These are phyloP conservation scores for Mortierella sp. DNA, from an alignment of 371 early-diverging fungal species.

Conservation along the genomic window DNA sequence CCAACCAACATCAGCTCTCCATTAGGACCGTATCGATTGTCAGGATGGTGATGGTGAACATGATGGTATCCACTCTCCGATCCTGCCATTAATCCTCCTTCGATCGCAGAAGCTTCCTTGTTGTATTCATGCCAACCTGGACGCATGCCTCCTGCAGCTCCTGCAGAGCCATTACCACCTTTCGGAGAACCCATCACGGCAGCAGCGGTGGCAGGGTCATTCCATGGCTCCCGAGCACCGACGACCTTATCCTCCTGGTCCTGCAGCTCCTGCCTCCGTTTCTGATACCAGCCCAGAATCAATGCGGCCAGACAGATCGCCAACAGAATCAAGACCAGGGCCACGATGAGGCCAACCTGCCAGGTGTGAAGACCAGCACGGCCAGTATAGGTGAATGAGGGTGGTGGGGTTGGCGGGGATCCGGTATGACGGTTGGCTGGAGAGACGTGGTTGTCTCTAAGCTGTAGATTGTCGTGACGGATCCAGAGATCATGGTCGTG, in stretches of 20 bases:
- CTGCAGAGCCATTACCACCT: not conserved
- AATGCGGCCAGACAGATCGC: conserved; percentile 7
- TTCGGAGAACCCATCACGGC: conserved; percentile 9
- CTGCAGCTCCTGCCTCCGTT: not conserved
- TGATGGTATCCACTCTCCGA: not conserved
- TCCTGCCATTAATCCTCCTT: not conserved
- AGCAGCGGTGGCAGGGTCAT: conserved; percentile 4
- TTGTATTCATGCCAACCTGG: conserved; percentile 21
- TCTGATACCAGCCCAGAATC: conserved; percentile 18
- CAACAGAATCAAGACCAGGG: conserved; percentile 12
- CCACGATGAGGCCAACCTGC: conserved; percentile 26
- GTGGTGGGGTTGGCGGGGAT: conserved; percentile 28
- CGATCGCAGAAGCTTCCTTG: not conserved
- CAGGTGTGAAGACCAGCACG: conserved; percentile 4
- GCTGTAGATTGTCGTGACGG: conserved; percentile 17
- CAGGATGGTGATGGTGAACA: not conserved
- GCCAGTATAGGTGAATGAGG: not conserved
- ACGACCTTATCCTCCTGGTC: not conserved
- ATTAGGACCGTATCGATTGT: not conserved
- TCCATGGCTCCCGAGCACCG: conserved; percentile 12
- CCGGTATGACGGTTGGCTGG: conserved; percentile 27
- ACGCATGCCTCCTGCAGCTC: not conserved
- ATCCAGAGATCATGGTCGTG: conserved; percentile 28
- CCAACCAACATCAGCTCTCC: conserved; percentile 8
- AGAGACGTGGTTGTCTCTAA: conserved; percentile 1